phyloP scores from a whole-genome alignment of 495 filamentous ascomycete genomes.

The Talaromyces liani region DNA sequence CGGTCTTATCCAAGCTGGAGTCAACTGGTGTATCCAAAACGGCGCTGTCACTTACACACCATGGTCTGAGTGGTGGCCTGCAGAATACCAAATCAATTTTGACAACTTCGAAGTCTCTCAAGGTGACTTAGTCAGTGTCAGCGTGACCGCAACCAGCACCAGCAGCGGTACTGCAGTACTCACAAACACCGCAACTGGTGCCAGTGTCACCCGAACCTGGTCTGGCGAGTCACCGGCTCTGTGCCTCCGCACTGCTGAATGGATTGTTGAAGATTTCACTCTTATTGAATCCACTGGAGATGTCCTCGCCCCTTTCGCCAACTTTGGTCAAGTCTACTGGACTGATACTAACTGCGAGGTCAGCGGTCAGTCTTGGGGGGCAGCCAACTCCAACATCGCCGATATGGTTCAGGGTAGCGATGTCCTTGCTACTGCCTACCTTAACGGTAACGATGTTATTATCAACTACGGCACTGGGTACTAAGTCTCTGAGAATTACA shows the following conservation, averaged over 20 bases:
- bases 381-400: constrained; percentile 1
- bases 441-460: constrained; percentile 7
- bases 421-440: constrained; percentile 4
- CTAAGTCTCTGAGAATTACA: neutral
- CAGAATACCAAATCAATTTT: constrained; percentile 45
- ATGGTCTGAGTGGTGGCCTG: constrained; percentile 63
- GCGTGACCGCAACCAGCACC: constrained; percentile 38
- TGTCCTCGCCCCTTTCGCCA: constrained; percentile 38
- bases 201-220: constrained; percentile 45
- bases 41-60: constrained; percentile 37
- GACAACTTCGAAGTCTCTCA: constrained; percentile 39
- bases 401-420: constrained; percentile 3
- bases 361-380: neutral
- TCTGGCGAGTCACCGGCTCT: constrained; percentile 25
- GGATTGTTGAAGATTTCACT: constrained; percentile 60
- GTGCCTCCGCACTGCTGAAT: constrained; percentile 48
- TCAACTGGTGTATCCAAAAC: constrained; percentile 46
- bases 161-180: constrained; percentile 47
- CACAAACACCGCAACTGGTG: constrained; percentile 47
- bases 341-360: neutral
- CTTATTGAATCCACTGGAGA: constrained; percentile 23
- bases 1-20: constrained; percentile 54
- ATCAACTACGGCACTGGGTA: constrained; percentile 6
- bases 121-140: constrained; percentile 51
- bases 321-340: constrained; percentile 31